Percentiles rank a stretch among this genome's conserved stretches.
These are phyloP conservation scores for Coprinopsis cinerea DNA, from an alignment of 768 basidiomycete species.

Conservation along the genomic window DNA sequence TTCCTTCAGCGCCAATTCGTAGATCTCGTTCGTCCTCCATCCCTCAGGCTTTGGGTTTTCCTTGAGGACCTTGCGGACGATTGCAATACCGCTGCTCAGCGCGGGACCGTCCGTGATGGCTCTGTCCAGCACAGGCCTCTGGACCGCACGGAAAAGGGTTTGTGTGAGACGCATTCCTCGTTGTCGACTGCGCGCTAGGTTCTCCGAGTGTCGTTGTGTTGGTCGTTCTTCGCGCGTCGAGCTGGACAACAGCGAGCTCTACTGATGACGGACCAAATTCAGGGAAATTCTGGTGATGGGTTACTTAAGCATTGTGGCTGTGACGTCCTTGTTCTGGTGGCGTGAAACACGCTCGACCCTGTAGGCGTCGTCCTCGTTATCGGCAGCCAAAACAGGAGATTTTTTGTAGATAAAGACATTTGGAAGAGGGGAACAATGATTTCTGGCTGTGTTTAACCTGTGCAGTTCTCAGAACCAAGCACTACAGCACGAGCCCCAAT, in stretches of 20 bases:
- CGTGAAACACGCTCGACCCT: neutral
- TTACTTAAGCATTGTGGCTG: neutral
- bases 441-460: too few species aligned
- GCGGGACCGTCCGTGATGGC: neutral
- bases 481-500: neutral
- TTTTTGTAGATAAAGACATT: neutral
- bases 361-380: neutral
- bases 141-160: neutral
- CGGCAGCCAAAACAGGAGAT: neutral
- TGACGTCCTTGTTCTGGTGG: neutral
- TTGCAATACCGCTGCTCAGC: conserved; percentile 3
- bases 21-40: conserved; percentile 40
- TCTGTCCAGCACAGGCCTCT: neutral
- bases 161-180: neutral
- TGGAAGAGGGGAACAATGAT: too few species aligned
- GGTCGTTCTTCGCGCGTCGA: neutral
- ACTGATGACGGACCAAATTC: too few species aligned
- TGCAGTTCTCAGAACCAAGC: neutral
- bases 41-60: conserved; percentile 34
- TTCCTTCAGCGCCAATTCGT: conserved; percentile 27
- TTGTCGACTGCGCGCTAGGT: neutral
- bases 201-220: neutral
- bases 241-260: neutral
- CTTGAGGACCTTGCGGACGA: conserved; percentile 7
- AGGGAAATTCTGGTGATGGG: neutral